A percentile compares a stretch with the other conserved stretches of the same genome.
phyloP scores from a whole-genome alignment of 148 eudicot genomes.

The Vaccinium corymbosum region DNA sequence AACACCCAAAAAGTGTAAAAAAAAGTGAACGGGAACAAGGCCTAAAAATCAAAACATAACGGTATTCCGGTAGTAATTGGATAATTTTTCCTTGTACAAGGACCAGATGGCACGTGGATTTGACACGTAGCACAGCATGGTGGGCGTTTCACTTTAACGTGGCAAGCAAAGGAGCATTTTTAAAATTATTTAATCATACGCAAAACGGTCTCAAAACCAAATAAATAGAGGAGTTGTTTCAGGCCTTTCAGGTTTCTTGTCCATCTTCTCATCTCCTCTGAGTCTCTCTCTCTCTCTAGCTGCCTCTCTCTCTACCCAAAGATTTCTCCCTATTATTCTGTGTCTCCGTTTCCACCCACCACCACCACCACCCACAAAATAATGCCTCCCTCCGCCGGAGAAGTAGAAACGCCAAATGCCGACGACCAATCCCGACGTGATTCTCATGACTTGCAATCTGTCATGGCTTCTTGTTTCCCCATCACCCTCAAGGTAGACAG shows the following conservation, averaged over 20 bases:
- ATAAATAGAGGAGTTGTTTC: constrained; percentile 28
- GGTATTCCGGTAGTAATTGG: too few relatives aligned
- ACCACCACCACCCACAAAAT: not conserved
- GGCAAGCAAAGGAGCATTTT: constrained; percentile 27
- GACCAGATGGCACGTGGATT: constrained; percentile 23
- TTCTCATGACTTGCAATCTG: constrained; percentile 25
- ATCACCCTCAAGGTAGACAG: constrained; percentile 65
- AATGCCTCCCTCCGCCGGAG: constrained; percentile 10
- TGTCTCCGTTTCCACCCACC: not conserved
- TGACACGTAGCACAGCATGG: constrained; percentile 38
- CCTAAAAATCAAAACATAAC: too few relatives aligned
- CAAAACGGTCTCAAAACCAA: constrained; percentile 19
- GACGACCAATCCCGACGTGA: constrained; percentile 3
- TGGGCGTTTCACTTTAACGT: constrained; percentile 22
- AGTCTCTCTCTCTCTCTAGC: not conserved
- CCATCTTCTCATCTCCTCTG: constrained; percentile 16
- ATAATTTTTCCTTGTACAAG: not conserved
- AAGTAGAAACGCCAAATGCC: constrained; percentile 14
- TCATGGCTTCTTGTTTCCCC: constrained; percentile 42
- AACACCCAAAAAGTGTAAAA: too few relatives aligned
- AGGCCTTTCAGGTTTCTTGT: constrained; percentile 16
- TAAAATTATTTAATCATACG: not conserved
- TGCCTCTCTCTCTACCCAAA: not conserved
- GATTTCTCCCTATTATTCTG: constrained; percentile 4
- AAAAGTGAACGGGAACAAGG: too few relatives aligned